A percentile compares a stretch with the other conserved stretches of the same genome.
Evolutionary conservation across 2,329 filamentous ascomycete genomes (phyloP).

Genomic region (Fusarium scirpi): DNA sequence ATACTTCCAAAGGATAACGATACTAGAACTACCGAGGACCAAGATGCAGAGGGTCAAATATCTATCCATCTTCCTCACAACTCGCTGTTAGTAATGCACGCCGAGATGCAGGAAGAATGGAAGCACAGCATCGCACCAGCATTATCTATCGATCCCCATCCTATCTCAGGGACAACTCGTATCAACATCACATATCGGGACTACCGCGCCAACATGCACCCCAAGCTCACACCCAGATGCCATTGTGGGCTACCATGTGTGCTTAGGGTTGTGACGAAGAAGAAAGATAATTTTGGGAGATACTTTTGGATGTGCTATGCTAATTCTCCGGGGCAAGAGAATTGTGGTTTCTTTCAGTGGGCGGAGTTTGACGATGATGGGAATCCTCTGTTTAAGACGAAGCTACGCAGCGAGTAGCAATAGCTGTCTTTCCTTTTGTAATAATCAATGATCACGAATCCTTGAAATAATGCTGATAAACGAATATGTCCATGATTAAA

Average conservation of each 20-base stretch:
- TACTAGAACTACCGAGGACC: conserved; percentile 56
- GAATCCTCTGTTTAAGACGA: conserved; percentile 63
- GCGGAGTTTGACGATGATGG: conserved; percentile 89
- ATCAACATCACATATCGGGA: conserved; percentile 96
- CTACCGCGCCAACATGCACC: conserved; percentile 83
- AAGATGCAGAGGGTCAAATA: conserved; percentile 84
- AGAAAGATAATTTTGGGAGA: conserved; percentile 78
- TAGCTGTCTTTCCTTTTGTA: not conserved
- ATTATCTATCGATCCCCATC: conserved; percentile 83
- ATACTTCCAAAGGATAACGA: conserved; percentile 72
- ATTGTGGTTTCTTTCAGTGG: conserved; percentile 86
- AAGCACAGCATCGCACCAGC: conserved; percentile 88
- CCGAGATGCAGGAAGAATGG: conserved; percentile 97
- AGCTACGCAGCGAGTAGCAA: not conserved
- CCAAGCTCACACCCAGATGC: conserved; percentile 81
- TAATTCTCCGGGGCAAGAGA: conserved; percentile 74
- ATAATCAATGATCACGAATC: not conserved
- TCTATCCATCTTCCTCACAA: conserved; percentile 95
- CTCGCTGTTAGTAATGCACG: conserved; percentile 93
- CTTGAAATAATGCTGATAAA: not conserved
- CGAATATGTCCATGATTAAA: not conserved
- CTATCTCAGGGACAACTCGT: conserved; percentile 79
- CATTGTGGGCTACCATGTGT: conserved; percentile 76
- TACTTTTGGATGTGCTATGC: conserved; percentile 97
- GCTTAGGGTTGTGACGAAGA: conserved; percentile 83